Percentiles rank a stretch among this genome's conserved stretches.
Conservation (phyloP, 1,139 yeast genomes). For the Pneumocystis sp. region DNA sequence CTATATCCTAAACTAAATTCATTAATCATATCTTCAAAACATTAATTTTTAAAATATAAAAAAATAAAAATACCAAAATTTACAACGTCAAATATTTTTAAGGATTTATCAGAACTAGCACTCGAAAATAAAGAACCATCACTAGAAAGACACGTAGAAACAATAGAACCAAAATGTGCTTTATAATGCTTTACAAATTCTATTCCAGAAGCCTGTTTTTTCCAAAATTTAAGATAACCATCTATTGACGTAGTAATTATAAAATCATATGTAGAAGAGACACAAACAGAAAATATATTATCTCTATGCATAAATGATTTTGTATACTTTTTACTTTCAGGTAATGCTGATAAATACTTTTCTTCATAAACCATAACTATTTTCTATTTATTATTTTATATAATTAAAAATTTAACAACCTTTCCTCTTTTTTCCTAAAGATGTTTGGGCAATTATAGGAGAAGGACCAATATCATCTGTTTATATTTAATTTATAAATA, state of each 20-base stretch:
- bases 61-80: slow-evolving; percentile 14
- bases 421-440: slow-evolving; percentile 7
- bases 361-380: slow-evolving; percentile 6
- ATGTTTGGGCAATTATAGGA: slow-evolving; percentile 3
- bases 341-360: slow-evolving; percentile 16
- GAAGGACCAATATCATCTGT: slow-evolving; percentile 12
- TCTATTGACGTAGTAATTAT: slow-evolving; percentile 29
- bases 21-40: slow-evolving; percentile 26
- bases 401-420: slow-evolving; percentile 4
- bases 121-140: slow-evolving; percentile 25
- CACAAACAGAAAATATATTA: slow-evolving; percentile 15
- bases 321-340: slow-evolving; percentile 19
- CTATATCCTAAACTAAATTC: slow-evolving; percentile 21
- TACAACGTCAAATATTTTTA: slow-evolving; percentile 31
- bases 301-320: slow-evolving; percentile 24
- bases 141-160: slow-evolving; percentile 17
- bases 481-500: not conserved
- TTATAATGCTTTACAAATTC: slow-evolving; percentile 28
- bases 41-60: slow-evolving; percentile 18
- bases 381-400: slow-evolving; percentile 8
- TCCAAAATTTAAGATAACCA: slow-evolving; percentile 34
- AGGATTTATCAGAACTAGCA: slow-evolving; percentile 21
- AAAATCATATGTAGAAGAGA: slow-evolving; percentile 16
- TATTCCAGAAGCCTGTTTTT: slow-evolving; percentile 18
- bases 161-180: slow-evolving; percentile 24